Evolutionary conservation across 148 eudicot genomes (phyloP), one percentile per base, ranked within the genome.

Genomic region (Chenopodium quinoa): DNA sequence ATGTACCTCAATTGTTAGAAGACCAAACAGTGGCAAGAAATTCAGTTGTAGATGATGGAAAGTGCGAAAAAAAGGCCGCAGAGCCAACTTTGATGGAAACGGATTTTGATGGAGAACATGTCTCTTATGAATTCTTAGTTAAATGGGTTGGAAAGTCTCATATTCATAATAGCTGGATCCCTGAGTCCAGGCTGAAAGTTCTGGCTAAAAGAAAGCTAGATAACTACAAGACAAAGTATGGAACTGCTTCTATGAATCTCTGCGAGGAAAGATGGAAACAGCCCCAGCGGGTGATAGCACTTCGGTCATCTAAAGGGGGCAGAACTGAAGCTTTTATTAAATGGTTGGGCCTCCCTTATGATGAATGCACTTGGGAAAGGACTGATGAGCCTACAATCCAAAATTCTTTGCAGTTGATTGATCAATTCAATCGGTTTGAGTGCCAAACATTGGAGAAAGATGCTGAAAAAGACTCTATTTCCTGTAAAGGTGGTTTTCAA

Each of bases 291-390:
- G 88, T 96, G 73, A 87, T 96, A 86, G 94, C 92, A 69, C 73
- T 87, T 68, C 88, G 90, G 79, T 72, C 93, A 75, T 86, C 85
- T 27, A 76, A 87, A 82, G 87, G 83, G 83, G 93, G 87, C 83
- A 20, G 79, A 48, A 77, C 86, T 56, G 99, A 93, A 87, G 98
- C 84, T 75, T 88, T 89, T 78, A 84, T 96, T 56, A 96, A 94
- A 83, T 96, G 99, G 99, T 88, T 93, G 0, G 95, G 93, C 54
- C 97, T 96, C 74, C 87, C 97, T 65, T 96, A 96, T 81, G 98
- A 96, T 82, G 99, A 96, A 80, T 96, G 99, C 89, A 92, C 98
- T 72, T 96, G 99, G 99, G 99, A 96, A 87, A 91, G 87, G 86
- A 77, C 83, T 68, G 91, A 96, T 81, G 97, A 92, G 77, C 95